These are phyloP conservation scores for Periglandula ipomoeae DNA, from an alignment of 2,329 filamentous ascomycete genomes.

Conservation along the genomic window DNA sequence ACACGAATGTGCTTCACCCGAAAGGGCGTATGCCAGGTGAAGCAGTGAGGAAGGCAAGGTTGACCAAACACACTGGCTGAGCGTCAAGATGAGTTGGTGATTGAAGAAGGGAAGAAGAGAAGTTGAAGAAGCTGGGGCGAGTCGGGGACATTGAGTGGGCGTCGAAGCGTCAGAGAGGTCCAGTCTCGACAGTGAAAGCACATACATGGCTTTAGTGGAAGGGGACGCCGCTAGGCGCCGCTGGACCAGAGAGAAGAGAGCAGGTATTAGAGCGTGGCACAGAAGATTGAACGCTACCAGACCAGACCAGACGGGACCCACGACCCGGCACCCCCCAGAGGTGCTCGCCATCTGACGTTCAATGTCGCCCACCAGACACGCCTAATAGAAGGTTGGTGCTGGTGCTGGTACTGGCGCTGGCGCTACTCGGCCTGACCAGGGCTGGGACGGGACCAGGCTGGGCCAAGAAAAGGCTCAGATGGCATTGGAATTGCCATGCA, in stretches of 20 bases:
- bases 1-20: slow-evolving; percentile 1
- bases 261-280: slow-evolving; percentile 12
- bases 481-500: too few species aligned
- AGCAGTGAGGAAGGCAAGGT: not conserved
- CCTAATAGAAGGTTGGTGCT: too few species aligned
- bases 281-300: slow-evolving; percentile 5
- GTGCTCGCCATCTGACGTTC: not conserved
- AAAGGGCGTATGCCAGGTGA: not conserved
- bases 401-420: not conserved
- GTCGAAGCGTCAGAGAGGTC: not conserved
- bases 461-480: too few species aligned
- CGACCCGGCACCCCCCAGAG: not conserved
- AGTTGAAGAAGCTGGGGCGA: not conserved
- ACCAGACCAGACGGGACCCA: not conserved
- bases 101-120: not conserved
- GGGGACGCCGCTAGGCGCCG: not conserved
- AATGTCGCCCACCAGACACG: not conserved
- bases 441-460: too few species aligned
- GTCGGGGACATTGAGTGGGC: not conserved
- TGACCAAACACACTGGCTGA: not conserved
- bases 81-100: not conserved
- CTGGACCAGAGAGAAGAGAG: slow-evolving; percentile 8
- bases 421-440: not conserved
- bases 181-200: not conserved
- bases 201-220: not conserved